phyloP scores from a whole-genome alignment of 192 early-diverging fungal species.

The Haplosporangium gracile region DNA sequence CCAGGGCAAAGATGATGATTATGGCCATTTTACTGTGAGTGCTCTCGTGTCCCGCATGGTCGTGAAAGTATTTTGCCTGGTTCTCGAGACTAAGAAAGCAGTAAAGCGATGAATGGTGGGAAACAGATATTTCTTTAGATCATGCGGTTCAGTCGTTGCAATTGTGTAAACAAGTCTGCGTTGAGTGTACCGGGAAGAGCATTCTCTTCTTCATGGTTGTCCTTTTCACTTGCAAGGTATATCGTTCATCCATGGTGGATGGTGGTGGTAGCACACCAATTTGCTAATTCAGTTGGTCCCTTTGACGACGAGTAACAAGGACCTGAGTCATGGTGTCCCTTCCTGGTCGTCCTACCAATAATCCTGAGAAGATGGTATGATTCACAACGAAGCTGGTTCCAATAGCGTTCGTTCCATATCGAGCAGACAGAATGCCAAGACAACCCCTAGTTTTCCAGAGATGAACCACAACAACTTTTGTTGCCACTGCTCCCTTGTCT shows the following conservation, averaged over 20 bases:
- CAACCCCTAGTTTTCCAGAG: neutral
- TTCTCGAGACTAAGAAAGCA: slow-evolving; percentile 28
- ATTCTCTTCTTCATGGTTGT: neutral
- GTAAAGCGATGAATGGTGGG: neutral
- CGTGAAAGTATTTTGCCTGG: slow-evolving; percentile 51
- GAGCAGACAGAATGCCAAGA: neutral
- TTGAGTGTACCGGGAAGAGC: neutral
- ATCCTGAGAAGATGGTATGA: neutral
- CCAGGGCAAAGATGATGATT: slow-evolving; percentile 66
- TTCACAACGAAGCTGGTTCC: neutral
- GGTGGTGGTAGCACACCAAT: neutral
- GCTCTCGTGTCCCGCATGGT: slow-evolving; percentile 62
- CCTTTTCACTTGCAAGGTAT: neutral
- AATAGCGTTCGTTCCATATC: neutral
- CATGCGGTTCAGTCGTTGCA: neutral
- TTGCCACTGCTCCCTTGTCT: neutral
- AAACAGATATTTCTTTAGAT: neutral
- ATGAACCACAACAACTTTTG: neutral
- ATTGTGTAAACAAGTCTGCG: neutral
- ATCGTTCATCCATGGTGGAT: too few relatives aligned
- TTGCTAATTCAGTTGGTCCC: neutral
- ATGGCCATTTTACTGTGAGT: slow-evolving; percentile 69
- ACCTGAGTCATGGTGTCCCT: neutral
- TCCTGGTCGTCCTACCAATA: neutral
- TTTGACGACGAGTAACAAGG: neutral